Percentiles rank a stretch among this genome's conserved stretches.
These are phyloP conservation scores for Cardamine occulta DNA, from an alignment of 345 rosid species.

Conservation along the genomic window DNA sequence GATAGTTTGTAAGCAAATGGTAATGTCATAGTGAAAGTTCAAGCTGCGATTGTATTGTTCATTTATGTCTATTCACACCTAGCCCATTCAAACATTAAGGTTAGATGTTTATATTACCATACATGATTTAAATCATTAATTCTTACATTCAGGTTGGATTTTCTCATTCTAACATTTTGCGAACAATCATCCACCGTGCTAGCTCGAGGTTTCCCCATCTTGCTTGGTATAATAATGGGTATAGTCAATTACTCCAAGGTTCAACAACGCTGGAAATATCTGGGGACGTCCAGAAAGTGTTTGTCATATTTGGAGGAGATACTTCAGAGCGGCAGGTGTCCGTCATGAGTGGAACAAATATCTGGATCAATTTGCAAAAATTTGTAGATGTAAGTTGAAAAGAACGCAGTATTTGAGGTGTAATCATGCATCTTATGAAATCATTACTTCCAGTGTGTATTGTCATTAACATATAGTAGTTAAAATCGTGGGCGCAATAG, in stretches of 20 bases:
- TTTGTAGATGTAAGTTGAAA: conserved; percentile 72
- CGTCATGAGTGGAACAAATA: conserved; percentile 94
- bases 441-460: neutral
- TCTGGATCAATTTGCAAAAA: conserved; percentile 89
- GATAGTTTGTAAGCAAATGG: conserved; percentile 8
- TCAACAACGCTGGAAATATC: conserved; percentile 40
- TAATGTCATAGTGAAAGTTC: neutral
- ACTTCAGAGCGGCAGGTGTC: conserved; percentile 98
- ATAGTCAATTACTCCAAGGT: conserved; percentile 47
- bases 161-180: conserved; percentile 89
- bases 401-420: conserved; percentile 10
- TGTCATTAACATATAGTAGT: conserved; percentile 6
- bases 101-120: conserved; percentile 19
- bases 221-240: conserved; percentile 47
- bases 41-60: neutral
- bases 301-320: conserved; percentile 90
- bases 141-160: conserved; percentile 79
- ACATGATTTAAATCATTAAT: conserved; percentile 9
- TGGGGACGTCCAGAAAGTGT: conserved; percentile 55
- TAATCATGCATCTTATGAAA: conserved; percentile 16
- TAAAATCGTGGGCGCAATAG: conserved; percentile 3
- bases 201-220: conserved; percentile 81
- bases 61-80: conserved; percentile 1
- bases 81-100: conserved; percentile 13
- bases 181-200: conserved; percentile 70